These are phyloP conservation scores for Malus fusca DNA, from an alignment of 306 rosid genomes.

Conservation along the genomic window DNA sequence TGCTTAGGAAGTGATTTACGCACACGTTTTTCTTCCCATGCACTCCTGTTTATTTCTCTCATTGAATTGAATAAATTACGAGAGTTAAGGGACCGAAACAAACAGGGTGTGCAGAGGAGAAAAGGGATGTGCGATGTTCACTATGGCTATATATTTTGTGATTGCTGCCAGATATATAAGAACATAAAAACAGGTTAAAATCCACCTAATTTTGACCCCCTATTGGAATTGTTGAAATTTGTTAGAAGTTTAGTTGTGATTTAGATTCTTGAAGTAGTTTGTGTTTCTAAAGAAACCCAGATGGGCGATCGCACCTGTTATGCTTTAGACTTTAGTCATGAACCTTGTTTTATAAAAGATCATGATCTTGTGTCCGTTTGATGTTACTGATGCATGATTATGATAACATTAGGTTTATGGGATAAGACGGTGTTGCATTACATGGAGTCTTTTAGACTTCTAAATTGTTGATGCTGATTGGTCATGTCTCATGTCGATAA, in stretches of 20 bases:
- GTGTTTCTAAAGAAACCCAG: neutral
- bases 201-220: neutral
- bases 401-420: neutral
- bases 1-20: no score
- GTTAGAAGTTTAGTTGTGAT: neutral
- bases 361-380: neutral
- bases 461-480: neutral
- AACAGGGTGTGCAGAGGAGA: no score
- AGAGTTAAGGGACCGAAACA: no score
- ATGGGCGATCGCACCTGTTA: neutral
- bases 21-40: no score
- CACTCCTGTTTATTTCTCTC: no score
- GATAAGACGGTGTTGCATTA: neutral
- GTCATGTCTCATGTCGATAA: neutral
- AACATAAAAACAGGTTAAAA: neutral
- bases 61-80: no score
- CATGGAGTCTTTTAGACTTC: neutral
- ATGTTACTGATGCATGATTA: neutral
- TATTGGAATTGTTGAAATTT: neutral
- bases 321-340: no score
- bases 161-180: neutral
- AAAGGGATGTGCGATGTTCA: no score
- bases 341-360: neutral
- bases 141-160: neutral
- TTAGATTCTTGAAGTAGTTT: neutral